Evolutionary conservation across 495 filamentous ascomycete genomes (phyloP).

Genomic region (Aspergillus egyptiacus): DNA sequence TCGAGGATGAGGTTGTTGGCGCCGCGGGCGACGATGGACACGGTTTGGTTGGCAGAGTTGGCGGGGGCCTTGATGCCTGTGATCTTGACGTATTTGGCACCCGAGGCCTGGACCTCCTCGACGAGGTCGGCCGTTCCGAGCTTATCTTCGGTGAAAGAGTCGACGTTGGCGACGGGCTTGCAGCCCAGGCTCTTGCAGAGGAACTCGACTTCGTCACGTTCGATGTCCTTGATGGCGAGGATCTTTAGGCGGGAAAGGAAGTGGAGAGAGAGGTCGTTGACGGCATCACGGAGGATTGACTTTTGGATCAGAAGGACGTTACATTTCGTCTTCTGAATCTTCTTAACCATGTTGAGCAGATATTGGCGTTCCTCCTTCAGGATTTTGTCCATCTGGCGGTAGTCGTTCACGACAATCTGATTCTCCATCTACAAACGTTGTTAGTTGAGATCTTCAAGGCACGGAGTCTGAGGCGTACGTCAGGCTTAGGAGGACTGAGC

Average conservation of each 20-base stretch:
- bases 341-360: conserved; percentile 97
- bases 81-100: conserved; percentile 88
- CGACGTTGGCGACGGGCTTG: conserved; percentile 98
- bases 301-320: conserved; percentile 98
- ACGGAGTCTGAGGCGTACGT: conserved; percentile 52
- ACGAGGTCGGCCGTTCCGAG: conserved; percentile 92
- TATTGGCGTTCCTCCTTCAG: conserved; percentile 98
- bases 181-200: conserved; percentile 97
- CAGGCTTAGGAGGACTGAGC: conserved; percentile 93
- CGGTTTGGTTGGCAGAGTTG: conserved; percentile 62
- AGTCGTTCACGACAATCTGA: conserved; percentile 97
- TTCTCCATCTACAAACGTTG: conserved; percentile 77
- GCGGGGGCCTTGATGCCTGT: conserved; percentile 70
- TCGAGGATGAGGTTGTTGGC: conserved; percentile 93
- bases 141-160: conserved; percentile 98
- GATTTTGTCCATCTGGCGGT: conserved; percentile 99
- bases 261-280: conserved; percentile 94
- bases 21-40: conserved; percentile 88
- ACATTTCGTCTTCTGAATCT: conserved; percentile 99
- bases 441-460: conserved; percentile 3
- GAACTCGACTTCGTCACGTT: conserved; percentile 97
- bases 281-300: conserved; percentile 93
- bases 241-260: conserved; percentile 98
- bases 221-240: conserved; percentile 91
- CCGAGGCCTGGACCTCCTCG: conserved; percentile 82